Conservation (phyloP, 1,139 yeast species). For the Geotrichum siamense region DNA sequence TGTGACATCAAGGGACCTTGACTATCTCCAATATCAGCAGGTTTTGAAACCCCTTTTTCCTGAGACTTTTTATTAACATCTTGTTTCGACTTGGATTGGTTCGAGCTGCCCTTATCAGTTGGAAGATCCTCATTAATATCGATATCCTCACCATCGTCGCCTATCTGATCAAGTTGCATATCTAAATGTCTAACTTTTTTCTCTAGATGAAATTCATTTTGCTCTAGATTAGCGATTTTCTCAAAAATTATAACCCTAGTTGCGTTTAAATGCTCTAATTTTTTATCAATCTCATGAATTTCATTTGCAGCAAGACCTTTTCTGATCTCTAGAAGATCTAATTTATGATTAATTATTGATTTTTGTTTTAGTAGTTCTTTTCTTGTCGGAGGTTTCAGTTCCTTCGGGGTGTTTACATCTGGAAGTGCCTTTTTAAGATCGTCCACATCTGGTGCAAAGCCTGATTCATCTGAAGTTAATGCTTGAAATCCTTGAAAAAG, state of each 20-base stretch:
- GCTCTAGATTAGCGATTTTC: slow-evolving; percentile 52
- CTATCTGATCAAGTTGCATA: slow-evolving; percentile 32
- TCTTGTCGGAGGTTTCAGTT: slow-evolving; percentile 19
- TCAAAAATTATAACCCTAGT: slow-evolving; percentile 49
- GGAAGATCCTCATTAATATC: slow-evolving; percentile 13
- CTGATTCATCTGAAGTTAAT: slow-evolving; percentile 23
- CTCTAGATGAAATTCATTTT: slow-evolving; percentile 49
- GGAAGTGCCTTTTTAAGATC: slow-evolving; percentile 16
- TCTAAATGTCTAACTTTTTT: slow-evolving; percentile 40
- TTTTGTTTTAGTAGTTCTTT: slow-evolving; percentile 36
- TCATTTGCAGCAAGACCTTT: slow-evolving; percentile 59
- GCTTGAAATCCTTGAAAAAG: slow-evolving; percentile 65
- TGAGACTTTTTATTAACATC: not conserved
- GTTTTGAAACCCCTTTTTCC: not conserved
- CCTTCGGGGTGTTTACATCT: slow-evolving; percentile 11
- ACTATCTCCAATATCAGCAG: slow-evolving; percentile 1
- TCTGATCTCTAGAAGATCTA: slow-evolving; percentile 52
- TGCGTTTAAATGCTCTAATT: slow-evolving; percentile 45
- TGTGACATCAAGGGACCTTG: slow-evolving; percentile 30
- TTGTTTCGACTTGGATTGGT: not conserved
- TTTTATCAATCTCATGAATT: slow-evolving; percentile 52
- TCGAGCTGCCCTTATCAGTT: not conserved
- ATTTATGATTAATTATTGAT: slow-evolving; percentile 39
- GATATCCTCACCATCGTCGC: slow-evolving; percentile 22
- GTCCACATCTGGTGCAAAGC: slow-evolving; percentile 1